Evolutionary conservation across 2,329 filamentous ascomycete species (phyloP).

Genomic region (Malbranchea zuffiana): DNA sequence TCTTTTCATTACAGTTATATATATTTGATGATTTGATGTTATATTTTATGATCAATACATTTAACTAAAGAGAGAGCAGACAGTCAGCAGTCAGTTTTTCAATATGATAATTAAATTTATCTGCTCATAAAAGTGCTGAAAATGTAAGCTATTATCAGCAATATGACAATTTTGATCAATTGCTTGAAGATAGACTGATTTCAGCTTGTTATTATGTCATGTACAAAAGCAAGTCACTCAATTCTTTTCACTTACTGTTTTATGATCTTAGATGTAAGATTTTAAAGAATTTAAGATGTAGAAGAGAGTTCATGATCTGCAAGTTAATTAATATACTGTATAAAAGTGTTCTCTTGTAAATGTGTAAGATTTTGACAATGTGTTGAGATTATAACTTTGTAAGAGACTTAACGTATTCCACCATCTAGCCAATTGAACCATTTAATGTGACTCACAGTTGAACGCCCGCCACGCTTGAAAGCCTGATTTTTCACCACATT

Average conservation of each 20-base stretch:
- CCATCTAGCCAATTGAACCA: too few species aligned
- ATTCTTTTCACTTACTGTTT: not conserved
- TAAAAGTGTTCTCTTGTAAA: not conserved
- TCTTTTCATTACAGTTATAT: too few species aligned
- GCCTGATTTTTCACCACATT: too few species aligned
- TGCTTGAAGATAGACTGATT: not conserved
- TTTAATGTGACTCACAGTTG: too few species aligned
- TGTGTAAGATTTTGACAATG: not conserved
- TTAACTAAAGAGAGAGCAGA: slow-evolving; percentile 2
- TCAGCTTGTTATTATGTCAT: not conserved
- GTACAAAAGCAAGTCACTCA: not conserved
- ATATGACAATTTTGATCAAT: not conserved
- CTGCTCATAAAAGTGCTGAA: not conserved
- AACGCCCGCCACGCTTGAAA: too few species aligned
- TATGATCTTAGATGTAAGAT: not conserved
- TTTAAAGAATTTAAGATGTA: not conserved
- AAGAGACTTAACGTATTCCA: too few species aligned
- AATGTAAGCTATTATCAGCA: not conserved
- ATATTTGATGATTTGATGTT: too few species aligned
- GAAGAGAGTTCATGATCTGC: not conserved
- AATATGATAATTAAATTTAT: too few species aligned
- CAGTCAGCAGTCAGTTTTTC: not conserved
- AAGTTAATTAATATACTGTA: slow-evolving; percentile 1
- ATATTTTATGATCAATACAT: too few species aligned
- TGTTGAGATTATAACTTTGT: not conserved